Percentiles rank a stretch among this genome's conserved stretches.
Conservation (phyloP, 2,329 filamentous ascomycete species). For the Phyllosticta citriasiana region DNA sequence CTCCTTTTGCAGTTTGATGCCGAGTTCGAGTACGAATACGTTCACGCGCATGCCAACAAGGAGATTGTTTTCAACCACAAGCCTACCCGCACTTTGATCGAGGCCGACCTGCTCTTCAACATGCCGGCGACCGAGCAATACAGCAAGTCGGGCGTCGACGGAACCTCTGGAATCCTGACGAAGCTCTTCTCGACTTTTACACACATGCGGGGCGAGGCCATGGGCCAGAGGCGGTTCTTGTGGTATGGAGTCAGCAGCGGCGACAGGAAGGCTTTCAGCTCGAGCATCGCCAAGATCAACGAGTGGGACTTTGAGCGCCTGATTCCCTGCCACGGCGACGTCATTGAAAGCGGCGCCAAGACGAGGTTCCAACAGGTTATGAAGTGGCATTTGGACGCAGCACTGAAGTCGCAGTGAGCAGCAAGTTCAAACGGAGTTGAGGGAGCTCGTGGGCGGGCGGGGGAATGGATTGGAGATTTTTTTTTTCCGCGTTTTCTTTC, state of each 20-base stretch:
- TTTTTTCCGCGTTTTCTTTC: not conserved
- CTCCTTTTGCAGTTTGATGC: constrained; percentile 50
- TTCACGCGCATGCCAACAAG: constrained; percentile 69
- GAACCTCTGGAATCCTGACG: constrained; percentile 49
- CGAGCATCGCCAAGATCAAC: constrained; percentile 58
- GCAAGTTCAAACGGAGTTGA: not conserved
- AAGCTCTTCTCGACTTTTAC: constrained; percentile 49
- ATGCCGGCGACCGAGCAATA: constrained; percentile 79
- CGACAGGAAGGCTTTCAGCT: constrained; percentile 59
- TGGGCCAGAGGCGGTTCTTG: constrained; percentile 66
- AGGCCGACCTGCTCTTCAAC: constrained; percentile 91
- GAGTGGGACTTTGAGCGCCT: constrained; percentile 77
- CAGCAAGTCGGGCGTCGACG: constrained; percentile 42
- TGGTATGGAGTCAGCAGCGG: constrained; percentile 62
- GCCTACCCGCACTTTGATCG: constrained; percentile 67
- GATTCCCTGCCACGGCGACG: constrained; percentile 89
- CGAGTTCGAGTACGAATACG: constrained; percentile 78
- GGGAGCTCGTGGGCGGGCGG: not conserved
- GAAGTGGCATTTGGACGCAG: constrained; percentile 61
- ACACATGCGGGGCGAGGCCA: constrained; percentile 51
- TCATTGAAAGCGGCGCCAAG: constrained; percentile 67
- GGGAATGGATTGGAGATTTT: not conserved
- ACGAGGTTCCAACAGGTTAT: constrained; percentile 67
- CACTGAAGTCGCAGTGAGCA: constrained; percentile 14
- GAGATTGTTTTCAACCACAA: constrained; percentile 83